A percentile compares a stretch with the other conserved stretches of the same genome.
phyloP scores from a whole-genome alignment of 2,329 filamentous ascomycete species.

The Microdochium nivale region DNA sequence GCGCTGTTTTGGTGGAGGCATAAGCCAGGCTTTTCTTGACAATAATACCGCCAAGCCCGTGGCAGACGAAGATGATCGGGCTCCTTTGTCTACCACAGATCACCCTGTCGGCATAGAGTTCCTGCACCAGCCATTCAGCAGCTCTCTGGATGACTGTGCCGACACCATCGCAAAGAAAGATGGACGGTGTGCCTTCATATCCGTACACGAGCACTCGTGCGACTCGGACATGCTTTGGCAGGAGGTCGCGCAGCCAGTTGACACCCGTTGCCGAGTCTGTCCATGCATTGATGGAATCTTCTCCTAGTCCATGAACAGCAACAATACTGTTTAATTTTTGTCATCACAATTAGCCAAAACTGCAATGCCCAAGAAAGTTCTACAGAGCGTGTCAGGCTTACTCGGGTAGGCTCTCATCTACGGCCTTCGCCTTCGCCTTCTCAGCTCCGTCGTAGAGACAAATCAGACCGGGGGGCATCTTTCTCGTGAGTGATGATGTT shows the following conservation, averaged over 20 bases:
- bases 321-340: conserved; percentile 18
- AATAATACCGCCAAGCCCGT: conserved; percentile 27
- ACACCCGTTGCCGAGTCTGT: conserved; percentile 15
- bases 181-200: conserved; percentile 12
- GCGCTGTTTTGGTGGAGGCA: conserved; percentile 10
- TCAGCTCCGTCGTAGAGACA: conserved; percentile 3
- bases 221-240: conserved; percentile 12
- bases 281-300: conserved; percentile 19
- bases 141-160: conserved; percentile 12
- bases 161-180: conserved; percentile 10
- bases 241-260: conserved; percentile 22
- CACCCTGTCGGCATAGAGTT: conserved; percentile 20
- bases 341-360: conserved; percentile 1
- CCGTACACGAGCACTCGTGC: conserved; percentile 17
- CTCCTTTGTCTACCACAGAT: conserved; percentile 13
- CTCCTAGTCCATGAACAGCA: conserved; percentile 24
- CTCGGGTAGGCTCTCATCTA: conserved; percentile 3
- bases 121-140: conserved; percentile 20
- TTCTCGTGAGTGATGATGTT: background rate
- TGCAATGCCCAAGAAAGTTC: too few relatives aligned
- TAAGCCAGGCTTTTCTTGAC: conserved; percentile 22
- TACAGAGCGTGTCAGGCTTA: conserved; percentile 1
- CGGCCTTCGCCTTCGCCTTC: background rate
- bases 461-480: conserved; percentile 5
- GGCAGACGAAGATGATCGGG: conserved; percentile 28